Conservation (phyloP, 441 rosid species). For the Manihot esculenta region DNA sequence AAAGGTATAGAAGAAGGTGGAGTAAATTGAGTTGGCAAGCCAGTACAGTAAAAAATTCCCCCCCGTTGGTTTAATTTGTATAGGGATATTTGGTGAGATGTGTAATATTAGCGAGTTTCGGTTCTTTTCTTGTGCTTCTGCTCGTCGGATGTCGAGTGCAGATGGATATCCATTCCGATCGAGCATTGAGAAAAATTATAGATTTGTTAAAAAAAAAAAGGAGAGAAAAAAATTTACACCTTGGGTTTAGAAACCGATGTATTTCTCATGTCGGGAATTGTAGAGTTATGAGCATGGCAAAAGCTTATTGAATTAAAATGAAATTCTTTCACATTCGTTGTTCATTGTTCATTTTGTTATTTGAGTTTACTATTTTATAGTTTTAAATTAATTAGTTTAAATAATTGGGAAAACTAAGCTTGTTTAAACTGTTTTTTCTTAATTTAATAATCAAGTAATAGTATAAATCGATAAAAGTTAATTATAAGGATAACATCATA, state of each 20-base stretch:
- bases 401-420: too few species aligned
- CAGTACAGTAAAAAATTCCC: constrained; percentile 4
- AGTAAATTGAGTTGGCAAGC: constrained; percentile 20
- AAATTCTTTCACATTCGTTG: constrained; percentile 51
- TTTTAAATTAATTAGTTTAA: too few species aligned
- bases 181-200: constrained; percentile 47
- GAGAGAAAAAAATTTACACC: constrained; percentile 31
- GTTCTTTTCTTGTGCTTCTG: constrained; percentile 39
- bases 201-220: constrained; percentile 35
- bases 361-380: too few species aligned
- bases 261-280: constrained; percentile 49
- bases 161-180: constrained; percentile 32
- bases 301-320: constrained; percentile 50
- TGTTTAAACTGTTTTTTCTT: too few species aligned
- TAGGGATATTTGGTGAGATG: constrained; percentile 55
- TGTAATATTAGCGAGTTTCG: constrained; percentile 52
- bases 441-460: too few species aligned
- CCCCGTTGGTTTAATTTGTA: constrained; percentile 39
- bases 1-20: background rate
- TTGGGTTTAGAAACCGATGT: constrained; percentile 41
- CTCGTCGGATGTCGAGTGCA: constrained; percentile 36
- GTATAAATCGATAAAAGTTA: too few species aligned
- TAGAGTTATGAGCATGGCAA: constrained; percentile 53
- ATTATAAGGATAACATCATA: too few species aligned
- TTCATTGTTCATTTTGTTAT: background rate